These are phyloP conservation scores for Cyberlindnera sargentensis DNA, from an alignment of 805 yeast species.

Conservation along the genomic window DNA sequence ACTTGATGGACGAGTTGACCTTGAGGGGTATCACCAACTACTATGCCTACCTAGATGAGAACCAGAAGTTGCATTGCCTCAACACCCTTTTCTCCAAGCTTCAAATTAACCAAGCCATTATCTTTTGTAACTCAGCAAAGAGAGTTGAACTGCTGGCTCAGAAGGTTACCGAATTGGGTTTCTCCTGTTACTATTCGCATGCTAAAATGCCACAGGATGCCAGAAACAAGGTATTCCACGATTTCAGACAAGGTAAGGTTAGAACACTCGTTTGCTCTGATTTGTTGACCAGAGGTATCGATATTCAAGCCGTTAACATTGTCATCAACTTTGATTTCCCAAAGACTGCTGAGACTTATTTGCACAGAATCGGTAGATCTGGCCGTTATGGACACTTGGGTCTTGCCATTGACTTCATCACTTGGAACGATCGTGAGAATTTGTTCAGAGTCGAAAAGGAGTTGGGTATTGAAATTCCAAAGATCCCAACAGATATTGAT, in stretches of 20 bases:
- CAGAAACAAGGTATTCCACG: conserved; percentile 97
- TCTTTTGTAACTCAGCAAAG: conserved; percentile 93
- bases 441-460: conserved; percentile 95
- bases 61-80: conserved; percentile 90
- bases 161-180: conserved; percentile 93
- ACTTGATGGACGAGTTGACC: conserved; percentile 95
- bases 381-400: conserved; percentile 99
- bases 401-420: conserved; percentile 91
- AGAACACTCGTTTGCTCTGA: conserved; percentile 97
- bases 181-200: conserved; percentile 94
- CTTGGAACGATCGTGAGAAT: conserved; percentile 94
- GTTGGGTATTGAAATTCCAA: conserved; percentile 93
- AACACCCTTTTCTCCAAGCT: conserved; percentile 91
- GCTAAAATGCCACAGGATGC: conserved; percentile 97
- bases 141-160: conserved; percentile 94
- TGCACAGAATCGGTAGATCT: conserved; percentile 98
- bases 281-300: conserved; percentile 95
- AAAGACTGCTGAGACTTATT: conserved; percentile 92
- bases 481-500: conserved; percentile 93
- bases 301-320: conserved; percentile 97
- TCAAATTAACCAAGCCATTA: conserved; percentile 93
- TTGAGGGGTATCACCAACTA: conserved; percentile 94
- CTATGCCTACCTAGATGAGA: conserved; percentile 97
- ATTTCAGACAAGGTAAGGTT: conserved; percentile 96
- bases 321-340: conserved; percentile 98